Base-by-base conservation (phyloP, 129 eudicot species). In the Ambrosia artemisiifolia region DNA sequence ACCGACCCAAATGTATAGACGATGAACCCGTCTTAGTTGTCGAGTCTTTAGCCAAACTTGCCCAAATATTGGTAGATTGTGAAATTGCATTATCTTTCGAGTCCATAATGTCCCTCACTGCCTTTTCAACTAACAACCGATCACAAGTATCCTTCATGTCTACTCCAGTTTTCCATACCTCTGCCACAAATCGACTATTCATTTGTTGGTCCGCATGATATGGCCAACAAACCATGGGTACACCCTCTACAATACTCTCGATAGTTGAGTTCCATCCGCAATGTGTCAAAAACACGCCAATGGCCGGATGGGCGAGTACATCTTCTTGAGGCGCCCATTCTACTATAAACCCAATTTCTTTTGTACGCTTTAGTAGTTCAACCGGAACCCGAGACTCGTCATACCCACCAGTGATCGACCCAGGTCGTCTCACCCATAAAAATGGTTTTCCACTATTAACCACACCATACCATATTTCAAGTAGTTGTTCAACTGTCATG, bases 211-310 rank as follows among this genome's bases (percentile, higher is more conserved):
- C 95, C 12, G 40, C 78, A 20, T 62, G 53, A 5, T 57, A 70
- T 1, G 95, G 90, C 95, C 90, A 83, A 56, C 90, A 85, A n/a
- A 83, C 57, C 95, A 88, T 88, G 2, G 90, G 95, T 57, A 88
- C 81, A 14, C 95, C 88, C 11, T 73, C 79, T 0, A 3, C 74
- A 17, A 88, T 65, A 68, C 95, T 83, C 78, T 88, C 95, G 0
- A 85, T 28, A 3, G 91, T 88, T n/a, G 88, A 83, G 81, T 88
- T 88, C 91, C 91, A 88, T 7, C 96, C 96, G 56, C 84, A 79
- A 40, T 85, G 96, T 1, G 91, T 85, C 14, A 88, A 66, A 72
- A 88, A 88, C 16, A 74, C 88, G 7, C 95, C 87, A 28, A 88
- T 54, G 0, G 91, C 85, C n/a, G 14, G 65, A 69, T 83, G 95